Evolutionary conservation across 129 eudicot species (phyloP).

Genomic region (Solidago caesia): DNA sequence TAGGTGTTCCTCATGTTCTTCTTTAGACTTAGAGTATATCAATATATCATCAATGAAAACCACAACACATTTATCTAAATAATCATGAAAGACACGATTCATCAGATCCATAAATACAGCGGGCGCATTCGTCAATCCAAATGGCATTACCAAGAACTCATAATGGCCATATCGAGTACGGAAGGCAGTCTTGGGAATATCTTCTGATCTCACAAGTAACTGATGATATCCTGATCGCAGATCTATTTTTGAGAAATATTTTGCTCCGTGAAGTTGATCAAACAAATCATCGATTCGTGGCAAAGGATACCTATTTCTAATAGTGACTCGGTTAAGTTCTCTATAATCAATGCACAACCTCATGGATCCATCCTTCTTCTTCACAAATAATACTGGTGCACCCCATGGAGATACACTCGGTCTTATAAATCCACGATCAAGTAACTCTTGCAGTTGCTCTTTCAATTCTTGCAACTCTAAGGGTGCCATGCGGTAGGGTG

Average conservation of each 20-base stretch:
- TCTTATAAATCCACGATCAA: not conserved
- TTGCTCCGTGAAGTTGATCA: not conserved
- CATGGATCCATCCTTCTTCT: not conserved
- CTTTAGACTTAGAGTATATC: too few relatives aligned
- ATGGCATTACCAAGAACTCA: too few relatives aligned
- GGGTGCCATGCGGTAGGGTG: constrained; percentile 4
- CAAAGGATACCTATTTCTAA: not conserved
- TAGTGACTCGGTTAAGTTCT: not conserved
- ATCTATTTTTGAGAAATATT: not conserved
- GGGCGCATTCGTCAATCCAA: too few relatives aligned
- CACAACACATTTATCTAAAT: too few relatives aligned
- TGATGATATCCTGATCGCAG: too few relatives aligned
- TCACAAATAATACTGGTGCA: not conserved
- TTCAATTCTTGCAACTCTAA: not conserved
- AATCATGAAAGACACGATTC: too few relatives aligned
- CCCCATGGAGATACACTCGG: not conserved
- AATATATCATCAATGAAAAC: too few relatives aligned
- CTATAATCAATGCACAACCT: not conserved
- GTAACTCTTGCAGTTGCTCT: not conserved
- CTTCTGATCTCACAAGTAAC: too few relatives aligned
- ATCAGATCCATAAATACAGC: too few relatives aligned
- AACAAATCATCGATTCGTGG: not conserved
- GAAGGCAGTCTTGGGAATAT: too few relatives aligned
- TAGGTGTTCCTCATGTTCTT: too few relatives aligned
- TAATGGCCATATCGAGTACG: too few relatives aligned